A percentile compares a stretch with the other conserved stretches of the same genome.
phyloP scores from a whole-genome alignment of 2,329 filamentous ascomycete genomes.

The Ophiocordyceps camponoti-floridani region DNA sequence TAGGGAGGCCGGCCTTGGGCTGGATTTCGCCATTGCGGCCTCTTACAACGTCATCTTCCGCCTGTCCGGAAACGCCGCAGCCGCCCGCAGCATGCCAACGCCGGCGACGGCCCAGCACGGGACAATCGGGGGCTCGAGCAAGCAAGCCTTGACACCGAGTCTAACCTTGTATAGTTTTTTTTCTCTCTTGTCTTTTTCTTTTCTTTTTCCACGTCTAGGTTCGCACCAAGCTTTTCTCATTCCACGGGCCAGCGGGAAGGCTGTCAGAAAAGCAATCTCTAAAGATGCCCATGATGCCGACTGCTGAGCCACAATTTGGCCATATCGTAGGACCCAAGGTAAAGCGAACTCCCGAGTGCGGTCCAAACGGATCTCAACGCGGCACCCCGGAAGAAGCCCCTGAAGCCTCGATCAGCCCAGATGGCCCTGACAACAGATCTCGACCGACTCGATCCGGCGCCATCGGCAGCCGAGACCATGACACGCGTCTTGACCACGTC shows the following conservation, averaged over 20 bases:
- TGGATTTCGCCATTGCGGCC: constrained; percentile 6
- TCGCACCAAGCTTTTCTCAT: background rate
- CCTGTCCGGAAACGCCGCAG: background rate
- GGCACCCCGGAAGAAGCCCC: constrained; percentile 62
- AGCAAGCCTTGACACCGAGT: background rate
- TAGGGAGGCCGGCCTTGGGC: too few relatives aligned
- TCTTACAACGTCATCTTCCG: constrained; percentile 2
- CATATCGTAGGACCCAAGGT: constrained; percentile 73
- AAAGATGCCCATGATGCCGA: constrained; percentile 6
- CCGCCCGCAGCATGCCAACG: background rate
- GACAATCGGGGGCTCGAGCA: background rate
- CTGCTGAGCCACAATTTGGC: constrained; percentile 44
- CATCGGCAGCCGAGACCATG: constrained; percentile 50
- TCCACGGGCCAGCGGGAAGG: background rate
- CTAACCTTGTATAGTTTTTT: background rate
- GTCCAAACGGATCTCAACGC: constrained; percentile 63
- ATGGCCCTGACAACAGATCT: constrained; percentile 48
- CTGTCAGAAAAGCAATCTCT: background rate
- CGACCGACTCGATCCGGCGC: constrained; percentile 11
- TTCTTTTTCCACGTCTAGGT: background rate
- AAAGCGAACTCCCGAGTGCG: constrained; percentile 64
- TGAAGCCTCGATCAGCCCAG: constrained; percentile 46
- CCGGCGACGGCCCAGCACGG: background rate
- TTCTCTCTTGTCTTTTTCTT: background rate
- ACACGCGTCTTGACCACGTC: constrained; percentile 83